Conservation (phyloP, 2,329 filamentous ascomycete genomes). For the Epichloe scottii region DNA sequence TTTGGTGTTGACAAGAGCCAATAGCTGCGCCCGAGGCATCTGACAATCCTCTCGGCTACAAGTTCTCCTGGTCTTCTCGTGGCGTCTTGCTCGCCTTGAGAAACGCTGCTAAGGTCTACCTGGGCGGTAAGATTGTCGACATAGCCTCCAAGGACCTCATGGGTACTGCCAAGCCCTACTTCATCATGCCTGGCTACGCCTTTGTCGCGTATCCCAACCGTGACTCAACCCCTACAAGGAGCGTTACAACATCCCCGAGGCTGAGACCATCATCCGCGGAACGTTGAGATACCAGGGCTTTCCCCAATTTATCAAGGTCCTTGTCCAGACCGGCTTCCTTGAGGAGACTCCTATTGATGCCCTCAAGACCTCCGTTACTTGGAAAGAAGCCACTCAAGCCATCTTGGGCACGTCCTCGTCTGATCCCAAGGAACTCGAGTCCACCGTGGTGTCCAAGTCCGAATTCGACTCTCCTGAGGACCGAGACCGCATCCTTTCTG, state of each 20-base stretch:
- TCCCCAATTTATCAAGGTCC: conserved; percentile 75
- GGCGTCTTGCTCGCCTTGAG: conserved; percentile 79
- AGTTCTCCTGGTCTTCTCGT: conserved; percentile 65
- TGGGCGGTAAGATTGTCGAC: conserved; percentile 63
- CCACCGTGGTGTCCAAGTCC: conserved; percentile 63
- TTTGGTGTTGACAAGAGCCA: conserved; percentile 24
- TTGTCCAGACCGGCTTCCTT: conserved; percentile 86
- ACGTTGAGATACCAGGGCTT: conserved; percentile 83
- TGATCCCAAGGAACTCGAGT: conserved; percentile 55
- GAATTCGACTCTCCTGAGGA: conserved; percentile 57
- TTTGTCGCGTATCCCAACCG: conserved; percentile 92
- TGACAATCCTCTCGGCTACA: conserved; percentile 76
- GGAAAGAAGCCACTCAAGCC: conserved; percentile 75
- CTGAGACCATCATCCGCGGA: conserved; percentile 71
- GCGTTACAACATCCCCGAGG: conserved; percentile 85
- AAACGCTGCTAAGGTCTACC: conserved; percentile 73
- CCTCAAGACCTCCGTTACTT: conserved; percentile 56
- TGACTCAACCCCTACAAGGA: conserved; percentile 79
- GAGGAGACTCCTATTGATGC: conserved; percentile 53
- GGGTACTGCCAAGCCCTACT: conserved; percentile 60
- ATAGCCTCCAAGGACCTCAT: conserved; percentile 40
- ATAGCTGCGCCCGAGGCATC: conserved; percentile 54
- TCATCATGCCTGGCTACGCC: conserved; percentile 74
- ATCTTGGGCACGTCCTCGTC: conserved; percentile 58
- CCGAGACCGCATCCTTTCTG: conserved; percentile 55